phyloP scores from a whole-genome alignment of 1,284 basidiomycete species.

The Austroboletus novae-zelandiae region DNA sequence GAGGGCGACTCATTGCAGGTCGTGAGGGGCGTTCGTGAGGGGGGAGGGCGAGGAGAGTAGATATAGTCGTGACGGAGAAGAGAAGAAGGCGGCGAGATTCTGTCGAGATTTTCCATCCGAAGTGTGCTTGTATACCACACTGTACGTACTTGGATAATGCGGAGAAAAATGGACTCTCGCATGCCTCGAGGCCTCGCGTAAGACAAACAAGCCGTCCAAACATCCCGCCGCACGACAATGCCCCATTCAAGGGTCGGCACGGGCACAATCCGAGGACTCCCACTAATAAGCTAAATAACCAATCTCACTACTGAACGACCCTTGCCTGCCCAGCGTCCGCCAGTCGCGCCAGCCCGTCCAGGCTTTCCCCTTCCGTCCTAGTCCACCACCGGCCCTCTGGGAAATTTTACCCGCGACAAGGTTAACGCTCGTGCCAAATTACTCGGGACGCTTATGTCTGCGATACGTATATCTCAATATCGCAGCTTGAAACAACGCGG shows the following conservation, averaged over 20 bases:
- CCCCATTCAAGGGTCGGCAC: neutral
- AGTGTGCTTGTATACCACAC: constrained; percentile 18
- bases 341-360: neutral
- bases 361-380: constrained; percentile 19
- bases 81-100: constrained; percentile 6
- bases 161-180: constrained; percentile 17
- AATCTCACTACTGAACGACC: constrained; percentile 8
- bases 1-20: constrained; percentile 36
- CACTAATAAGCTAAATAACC: neutral
- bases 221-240: constrained; percentile 8
- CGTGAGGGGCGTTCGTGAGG: constrained; percentile 29
- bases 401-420: constrained; percentile 7
- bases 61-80: constrained; percentile 15
- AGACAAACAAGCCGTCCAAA: constrained; percentile 10
- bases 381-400: constrained; percentile 4
- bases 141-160: constrained; percentile 26
- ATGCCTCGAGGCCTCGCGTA: constrained; percentile 29
- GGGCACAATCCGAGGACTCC: neutral
- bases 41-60: constrained; percentile 11
- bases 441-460: constrained; percentile 20
- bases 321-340: neutral
- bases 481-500: constrained; percentile 9
- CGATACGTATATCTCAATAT: constrained; percentile 22
- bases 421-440: constrained; percentile 10
- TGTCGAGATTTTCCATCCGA: constrained; percentile 20